Evolutionary conservation across 2,329 filamentous ascomycete species (phyloP).

Genomic region (Fusarium nematophilum): DNA sequence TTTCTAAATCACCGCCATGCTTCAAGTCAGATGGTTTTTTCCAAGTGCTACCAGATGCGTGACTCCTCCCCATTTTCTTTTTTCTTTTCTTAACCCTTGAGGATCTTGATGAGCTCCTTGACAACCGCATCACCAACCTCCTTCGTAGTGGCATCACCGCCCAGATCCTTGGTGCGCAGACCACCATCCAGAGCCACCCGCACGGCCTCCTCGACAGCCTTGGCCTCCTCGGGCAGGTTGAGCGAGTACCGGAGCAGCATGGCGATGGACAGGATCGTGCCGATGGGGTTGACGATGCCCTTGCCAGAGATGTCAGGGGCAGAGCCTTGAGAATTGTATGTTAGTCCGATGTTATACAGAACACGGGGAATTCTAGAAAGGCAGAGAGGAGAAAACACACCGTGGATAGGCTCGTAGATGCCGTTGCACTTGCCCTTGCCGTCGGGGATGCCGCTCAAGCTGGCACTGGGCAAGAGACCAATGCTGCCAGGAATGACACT

Average conservation of each 20-base stretch:
- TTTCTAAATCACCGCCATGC: too few relatives aligned
- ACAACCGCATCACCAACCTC: slow-evolving; percentile 85
- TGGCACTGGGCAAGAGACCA: slow-evolving; percentile 88
- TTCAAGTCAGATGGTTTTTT: too few relatives aligned
- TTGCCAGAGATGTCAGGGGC: slow-evolving; percentile 82
- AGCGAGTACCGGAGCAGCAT: slow-evolving; percentile 98
- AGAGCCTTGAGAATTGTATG: slow-evolving; percentile 20
- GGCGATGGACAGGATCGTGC: slow-evolving; percentile 89
- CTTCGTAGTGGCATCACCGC: slow-evolving; percentile 76
- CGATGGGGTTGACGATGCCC: slow-evolving; percentile 89
- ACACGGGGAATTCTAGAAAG: neutral
- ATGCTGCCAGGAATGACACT: slow-evolving; percentile 93
- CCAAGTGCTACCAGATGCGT: too few relatives aligned
- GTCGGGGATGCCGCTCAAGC: slow-evolving; percentile 86
- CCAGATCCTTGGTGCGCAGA: slow-evolving; percentile 85
- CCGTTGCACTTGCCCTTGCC: slow-evolving; percentile 87
- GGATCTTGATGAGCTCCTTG: slow-evolving; percentile 74
- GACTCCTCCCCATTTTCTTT: neutral
- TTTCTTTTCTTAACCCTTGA: slow-evolving; percentile 56
- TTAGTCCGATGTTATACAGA: neutral
- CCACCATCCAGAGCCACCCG: slow-evolving; percentile 82
- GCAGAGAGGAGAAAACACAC: slow-evolving; percentile 57
- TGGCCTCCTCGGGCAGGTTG: slow-evolving; percentile 79
- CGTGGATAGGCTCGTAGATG: slow-evolving; percentile 98
- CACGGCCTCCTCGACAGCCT: slow-evolving; percentile 84